Evolutionary conservation across 768 basidiomycete genomes (phyloP).

Genomic region (Phaffia tasmanica): DNA sequence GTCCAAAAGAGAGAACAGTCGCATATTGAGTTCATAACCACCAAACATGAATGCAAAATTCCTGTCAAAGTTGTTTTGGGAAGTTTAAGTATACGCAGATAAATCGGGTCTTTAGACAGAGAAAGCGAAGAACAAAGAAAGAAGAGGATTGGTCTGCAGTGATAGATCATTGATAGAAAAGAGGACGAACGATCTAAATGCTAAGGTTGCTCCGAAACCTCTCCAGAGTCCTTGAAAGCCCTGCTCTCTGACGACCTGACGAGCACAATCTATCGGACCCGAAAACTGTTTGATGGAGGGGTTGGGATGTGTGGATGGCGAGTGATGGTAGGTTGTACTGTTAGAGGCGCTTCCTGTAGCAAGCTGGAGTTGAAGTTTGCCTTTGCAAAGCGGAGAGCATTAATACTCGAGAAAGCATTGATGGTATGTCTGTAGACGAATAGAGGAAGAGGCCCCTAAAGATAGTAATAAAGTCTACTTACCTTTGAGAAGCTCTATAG

Average conservation of each 20-base stretch:
- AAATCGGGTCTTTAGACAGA: no score
- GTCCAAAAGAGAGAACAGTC: conserved; percentile 47
- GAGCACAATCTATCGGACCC: conserved; percentile 39
- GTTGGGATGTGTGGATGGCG: conserved; percentile 48
- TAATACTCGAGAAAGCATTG: no score
- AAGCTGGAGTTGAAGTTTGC: conserved; percentile 34
- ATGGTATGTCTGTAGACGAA: no score
- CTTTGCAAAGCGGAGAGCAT: no score
- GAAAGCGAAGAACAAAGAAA: background rate
- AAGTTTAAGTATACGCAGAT: no score
- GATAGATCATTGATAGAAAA: background rate
- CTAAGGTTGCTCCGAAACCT: conserved; percentile 60
- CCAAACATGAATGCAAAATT: conserved; percentile 54
- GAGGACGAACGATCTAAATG: conserved; percentile 63
- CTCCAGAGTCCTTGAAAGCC: conserved; percentile 61
- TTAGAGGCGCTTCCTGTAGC: conserved; percentile 26
- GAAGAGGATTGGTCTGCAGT: background rate
- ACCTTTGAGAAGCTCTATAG: conserved; percentile 69
- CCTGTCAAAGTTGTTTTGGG: background rate
- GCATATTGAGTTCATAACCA: conserved; percentile 58
- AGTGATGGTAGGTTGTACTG: conserved; percentile 41
- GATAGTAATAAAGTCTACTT: background rate
- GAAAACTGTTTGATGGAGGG: conserved; percentile 52
- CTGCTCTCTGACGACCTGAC: conserved; percentile 52
- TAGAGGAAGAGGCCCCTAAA: no score